phyloP scores from a whole-genome alignment of 2,329 filamentous ascomycete species.

The Colletotrichum musae region DNA sequence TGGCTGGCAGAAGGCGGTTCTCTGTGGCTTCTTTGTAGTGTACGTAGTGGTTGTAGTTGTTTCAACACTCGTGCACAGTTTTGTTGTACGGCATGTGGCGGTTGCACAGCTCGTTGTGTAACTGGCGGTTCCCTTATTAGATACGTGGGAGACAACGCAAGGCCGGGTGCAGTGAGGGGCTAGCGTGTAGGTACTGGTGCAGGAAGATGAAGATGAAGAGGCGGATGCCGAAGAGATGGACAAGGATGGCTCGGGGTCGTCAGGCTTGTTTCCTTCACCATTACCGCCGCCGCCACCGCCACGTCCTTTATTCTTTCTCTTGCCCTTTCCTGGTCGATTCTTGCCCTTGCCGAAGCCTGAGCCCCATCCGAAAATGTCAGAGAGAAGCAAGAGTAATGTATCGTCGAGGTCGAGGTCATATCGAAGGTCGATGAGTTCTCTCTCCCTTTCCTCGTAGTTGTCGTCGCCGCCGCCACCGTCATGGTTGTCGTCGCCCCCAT shows the following conservation, averaged over 20 bases:
- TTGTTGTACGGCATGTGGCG: conserved; percentile 33
- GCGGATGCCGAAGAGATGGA: conserved; percentile 2
- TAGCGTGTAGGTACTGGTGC: conserved; percentile 30
- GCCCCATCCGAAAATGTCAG: conserved; percentile 15
- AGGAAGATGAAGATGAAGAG: conserved; percentile 31
- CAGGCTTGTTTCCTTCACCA: conserved; percentile 11
- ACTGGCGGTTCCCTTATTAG: conserved; percentile 11
- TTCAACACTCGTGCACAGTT: conserved; percentile 30
- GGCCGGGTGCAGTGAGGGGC: conserved; percentile 40
- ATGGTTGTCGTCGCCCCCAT: background rate
- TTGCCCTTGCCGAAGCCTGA: background rate
- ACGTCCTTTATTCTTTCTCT: background rate
- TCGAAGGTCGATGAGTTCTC: conserved; percentile 5
- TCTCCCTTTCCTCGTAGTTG: conserved; percentile 12
- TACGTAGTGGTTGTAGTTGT: conserved; percentile 33
- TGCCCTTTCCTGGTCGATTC: background rate
- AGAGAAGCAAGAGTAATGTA: background rate
- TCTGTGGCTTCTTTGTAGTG: conserved; percentile 24
- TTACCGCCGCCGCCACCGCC: conserved; percentile 8
- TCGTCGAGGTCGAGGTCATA: conserved; percentile 24
- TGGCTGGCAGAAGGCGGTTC: conserved; percentile 20
- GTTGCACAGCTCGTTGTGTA: conserved; percentile 35
- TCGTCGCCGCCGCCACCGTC: conserved; percentile 6
- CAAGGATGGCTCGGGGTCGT: conserved; percentile 22
- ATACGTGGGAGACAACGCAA: conserved; percentile 32